Evolutionary conservation across 2,329 filamentous ascomycete species (phyloP).

Genomic region (Aspergillus bombycis): DNA sequence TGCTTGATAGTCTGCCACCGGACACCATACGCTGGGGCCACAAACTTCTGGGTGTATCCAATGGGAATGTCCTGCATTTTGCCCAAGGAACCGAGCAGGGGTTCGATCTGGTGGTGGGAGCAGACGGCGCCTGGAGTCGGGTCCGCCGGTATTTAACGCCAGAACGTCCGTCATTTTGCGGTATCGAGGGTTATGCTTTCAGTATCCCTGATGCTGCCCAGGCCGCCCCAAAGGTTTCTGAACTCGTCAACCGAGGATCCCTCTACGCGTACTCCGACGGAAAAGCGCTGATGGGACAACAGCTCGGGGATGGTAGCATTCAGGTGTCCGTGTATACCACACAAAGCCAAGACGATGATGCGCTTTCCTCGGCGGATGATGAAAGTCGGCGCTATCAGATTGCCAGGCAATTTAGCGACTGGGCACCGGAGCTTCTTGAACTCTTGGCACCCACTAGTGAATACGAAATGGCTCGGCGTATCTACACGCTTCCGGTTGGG

Average conservation of each 20-base stretch:
- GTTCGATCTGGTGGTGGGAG: slow-evolving; percentile 31
- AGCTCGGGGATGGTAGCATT: slow-evolving; percentile 11
- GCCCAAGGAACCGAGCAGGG: slow-evolving; percentile 11
- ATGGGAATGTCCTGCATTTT: slow-evolving; percentile 7
- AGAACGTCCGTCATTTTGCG: slow-evolving; percentile 25
- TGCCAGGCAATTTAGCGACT: slow-evolving; percentile 23
- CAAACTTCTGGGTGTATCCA: neutral
- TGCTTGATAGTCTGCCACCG: neutral
- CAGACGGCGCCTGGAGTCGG: slow-evolving; percentile 34
- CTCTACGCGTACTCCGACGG: slow-evolving; percentile 28
- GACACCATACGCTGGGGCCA: neutral
- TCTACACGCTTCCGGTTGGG: slow-evolving; percentile 28
- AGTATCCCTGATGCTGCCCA: slow-evolving; percentile 24
- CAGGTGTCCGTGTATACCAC: neutral
- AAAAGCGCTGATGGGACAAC: slow-evolving; percentile 31
- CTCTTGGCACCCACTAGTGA: slow-evolving; percentile 7
- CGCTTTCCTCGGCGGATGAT: neutral
- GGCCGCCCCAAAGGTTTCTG: slow-evolving; percentile 27
- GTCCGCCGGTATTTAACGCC: slow-evolving; percentile 27
- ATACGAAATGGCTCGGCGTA: slow-evolving; percentile 5
- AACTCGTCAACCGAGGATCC: slow-evolving; percentile 29
- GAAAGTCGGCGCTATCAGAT: slow-evolving; percentile 11
- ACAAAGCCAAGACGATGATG: neutral
- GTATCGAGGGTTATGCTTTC: slow-evolving; percentile 18
- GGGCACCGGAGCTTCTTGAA: slow-evolving; percentile 13